A percentile compares a stretch with the other conserved stretches of the same genome.
Conservation (phyloP, 495 filamentous ascomycete species). For the Cercophora scortea region DNA sequence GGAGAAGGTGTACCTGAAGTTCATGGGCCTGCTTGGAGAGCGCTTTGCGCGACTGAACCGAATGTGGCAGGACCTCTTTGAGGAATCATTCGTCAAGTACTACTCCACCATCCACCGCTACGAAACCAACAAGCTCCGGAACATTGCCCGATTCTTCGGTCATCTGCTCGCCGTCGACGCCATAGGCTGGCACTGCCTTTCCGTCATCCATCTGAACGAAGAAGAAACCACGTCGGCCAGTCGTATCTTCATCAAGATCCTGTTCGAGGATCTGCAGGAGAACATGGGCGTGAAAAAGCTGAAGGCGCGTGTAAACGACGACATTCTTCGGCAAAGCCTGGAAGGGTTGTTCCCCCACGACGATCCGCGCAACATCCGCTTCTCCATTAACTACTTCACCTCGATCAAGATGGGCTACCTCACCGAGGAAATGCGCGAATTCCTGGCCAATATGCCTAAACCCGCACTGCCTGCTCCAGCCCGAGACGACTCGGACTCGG, state of each 20-base stretch:
- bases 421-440: conserved; percentile 92
- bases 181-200: conserved; percentile 85
- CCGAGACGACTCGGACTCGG: conserved; percentile 47
- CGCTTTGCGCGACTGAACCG: conserved; percentile 92
- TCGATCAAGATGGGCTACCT: conserved; percentile 90
- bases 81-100: conserved; percentile 80
- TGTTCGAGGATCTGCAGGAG: conserved; percentile 88
- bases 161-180: conserved; percentile 82
- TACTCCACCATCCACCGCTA: conserved; percentile 97
- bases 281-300: conserved; percentile 76
- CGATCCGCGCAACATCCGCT: conserved; percentile 81
- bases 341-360: conserved; percentile 86
- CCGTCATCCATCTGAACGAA: conserved; percentile 80
- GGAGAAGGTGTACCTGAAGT: conserved; percentile 92
- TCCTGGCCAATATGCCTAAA: conserved; percentile 76
- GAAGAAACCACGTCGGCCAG: conserved; percentile 93
- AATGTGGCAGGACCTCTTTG: conserved; percentile 87
- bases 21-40: conserved; percentile 90
- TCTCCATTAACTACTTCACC: conserved; percentile 99
- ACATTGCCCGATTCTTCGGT: conserved; percentile 91
- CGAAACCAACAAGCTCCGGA: conserved; percentile 87
- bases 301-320: conserved; percentile 66
- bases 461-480: conserved; percentile 63
- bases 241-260: conserved; percentile 95
- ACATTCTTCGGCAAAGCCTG: conserved; percentile 67